Evolutionary conservation across 2,329 filamentous ascomycete genomes (phyloP).

Genomic region (Lithohypha guttulata): DNA sequence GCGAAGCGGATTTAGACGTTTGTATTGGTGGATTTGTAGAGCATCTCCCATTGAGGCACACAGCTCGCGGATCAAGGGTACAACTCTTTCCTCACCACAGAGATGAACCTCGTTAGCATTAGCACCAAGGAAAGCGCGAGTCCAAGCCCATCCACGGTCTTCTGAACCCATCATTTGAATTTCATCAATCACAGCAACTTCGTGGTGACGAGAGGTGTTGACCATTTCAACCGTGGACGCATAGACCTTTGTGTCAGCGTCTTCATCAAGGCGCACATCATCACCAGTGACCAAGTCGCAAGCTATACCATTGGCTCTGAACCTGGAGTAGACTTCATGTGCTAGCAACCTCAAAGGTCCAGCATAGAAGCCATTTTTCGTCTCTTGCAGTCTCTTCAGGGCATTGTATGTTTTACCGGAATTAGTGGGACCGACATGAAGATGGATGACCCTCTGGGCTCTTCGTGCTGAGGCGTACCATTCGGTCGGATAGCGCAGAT

Average conservation of each 20-base stretch:
- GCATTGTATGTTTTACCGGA: slow-evolving; percentile 97
- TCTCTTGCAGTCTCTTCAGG: slow-evolving; percentile 68
- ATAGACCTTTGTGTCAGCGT: slow-evolving; percentile 44
- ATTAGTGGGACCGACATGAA: slow-evolving; percentile 95
- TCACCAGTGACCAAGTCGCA: slow-evolving; percentile 86
- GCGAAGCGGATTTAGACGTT: slow-evolving; percentile 68
- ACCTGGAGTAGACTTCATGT: slow-evolving; percentile 86
- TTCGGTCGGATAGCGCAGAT: slow-evolving; percentile 71
- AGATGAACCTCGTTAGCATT: slow-evolving; percentile 83
- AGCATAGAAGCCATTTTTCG: slow-evolving; percentile 71
- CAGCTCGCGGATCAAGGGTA: slow-evolving; percentile 66
- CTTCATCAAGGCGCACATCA: slow-evolving; percentile 61
- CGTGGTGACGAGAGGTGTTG: slow-evolving; percentile 47
- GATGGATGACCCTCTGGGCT: slow-evolving; percentile 70
- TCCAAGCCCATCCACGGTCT: slow-evolving; percentile 89
- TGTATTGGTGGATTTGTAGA: slow-evolving; percentile 68
- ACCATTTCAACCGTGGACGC: slow-evolving; percentile 96
- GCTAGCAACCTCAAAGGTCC: slow-evolving; percentile 81
- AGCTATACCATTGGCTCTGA: slow-evolving; percentile 62
- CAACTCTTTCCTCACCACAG: slow-evolving; percentile 77
- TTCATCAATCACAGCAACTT: slow-evolving; percentile 94
- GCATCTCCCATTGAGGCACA: slow-evolving; percentile 73
- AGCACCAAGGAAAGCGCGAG: slow-evolving; percentile 74
- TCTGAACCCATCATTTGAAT: slow-evolving; percentile 88
- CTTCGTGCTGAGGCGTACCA: slow-evolving; percentile 81